Evolutionary conservation across 768 basidiomycete genomes (phyloP).

Genomic region (Leccinellum albellum): DNA sequence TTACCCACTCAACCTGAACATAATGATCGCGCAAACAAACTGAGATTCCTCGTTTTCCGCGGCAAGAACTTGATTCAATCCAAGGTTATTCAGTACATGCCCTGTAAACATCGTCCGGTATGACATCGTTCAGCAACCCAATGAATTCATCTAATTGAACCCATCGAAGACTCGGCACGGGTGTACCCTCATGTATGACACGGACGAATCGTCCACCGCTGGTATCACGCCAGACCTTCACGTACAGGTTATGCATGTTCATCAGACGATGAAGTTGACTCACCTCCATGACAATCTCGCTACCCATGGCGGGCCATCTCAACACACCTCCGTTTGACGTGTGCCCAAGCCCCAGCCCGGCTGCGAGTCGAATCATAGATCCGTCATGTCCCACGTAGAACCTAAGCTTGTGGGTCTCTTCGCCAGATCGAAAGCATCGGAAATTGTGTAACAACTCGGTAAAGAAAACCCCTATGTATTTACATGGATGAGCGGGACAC

Average conservation of each 20-base stretch:
- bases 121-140: conserved; percentile 27
- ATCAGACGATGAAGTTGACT: conserved; percentile 1
- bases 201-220: conserved; percentile 34
- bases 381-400: conserved; percentile 50
- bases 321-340: conserved; percentile 22
- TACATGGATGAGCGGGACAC: not conserved
- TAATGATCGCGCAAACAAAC: not conserved
- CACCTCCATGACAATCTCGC: conserved; percentile 46
- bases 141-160: conserved; percentile 34
- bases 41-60: not conserved
- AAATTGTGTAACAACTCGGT: conserved; percentile 42
- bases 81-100: conserved; percentile 15
- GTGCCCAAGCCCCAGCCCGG: conserved; percentile 39
- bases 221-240: conserved; percentile 38
- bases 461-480: conserved; percentile 41
- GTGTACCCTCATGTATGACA: conserved; percentile 43
- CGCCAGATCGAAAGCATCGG: conserved; percentile 29
- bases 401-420: conserved; percentile 34
- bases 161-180: conserved; percentile 37
- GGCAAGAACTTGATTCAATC: not conserved
- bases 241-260: not conserved
- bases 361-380: conserved; percentile 40
- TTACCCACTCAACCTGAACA: not conserved
- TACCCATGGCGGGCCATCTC: conserved; percentile 48
- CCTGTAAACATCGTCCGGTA: conserved; percentile 33